A percentile compares a stretch with the other conserved stretches of the same genome.
Conservation (phyloP, 1,139 yeast genomes). For the Pichia sp. region DNA sequence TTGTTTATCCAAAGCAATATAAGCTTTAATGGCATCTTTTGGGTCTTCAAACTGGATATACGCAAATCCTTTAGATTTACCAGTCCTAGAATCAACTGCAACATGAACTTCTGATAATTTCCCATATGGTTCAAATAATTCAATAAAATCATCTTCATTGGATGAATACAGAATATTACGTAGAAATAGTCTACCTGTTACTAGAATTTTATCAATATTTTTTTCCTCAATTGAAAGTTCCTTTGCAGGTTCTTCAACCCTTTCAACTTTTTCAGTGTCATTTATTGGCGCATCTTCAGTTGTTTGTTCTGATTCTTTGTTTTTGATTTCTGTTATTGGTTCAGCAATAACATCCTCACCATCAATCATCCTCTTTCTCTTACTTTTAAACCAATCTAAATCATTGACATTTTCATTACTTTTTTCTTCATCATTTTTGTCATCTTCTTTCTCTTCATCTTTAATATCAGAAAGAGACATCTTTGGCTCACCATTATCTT, state of each 20-base stretch:
- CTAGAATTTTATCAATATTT: constrained; percentile 44
- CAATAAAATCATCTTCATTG: constrained; percentile 68
- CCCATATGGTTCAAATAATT: constrained; percentile 53
- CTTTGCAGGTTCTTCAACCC: constrained; percentile 19
- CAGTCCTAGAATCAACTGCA: constrained; percentile 86
- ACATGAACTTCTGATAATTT: constrained; percentile 74
- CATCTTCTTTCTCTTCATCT: constrained; percentile 42
- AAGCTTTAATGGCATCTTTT: constrained; percentile 73
- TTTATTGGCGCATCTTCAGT: constrained; percentile 13
- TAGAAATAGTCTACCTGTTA: constrained; percentile 78
- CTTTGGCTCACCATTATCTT: constrained; percentile 39
- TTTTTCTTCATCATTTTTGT: constrained; percentile 18
- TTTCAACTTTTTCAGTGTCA: constrained; percentile 20
- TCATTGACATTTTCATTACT: constrained; percentile 47
- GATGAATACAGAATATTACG: constrained; percentile 81
- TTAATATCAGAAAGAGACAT: constrained; percentile 27
- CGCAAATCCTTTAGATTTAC: constrained; percentile 89
- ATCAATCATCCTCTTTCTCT: constrained; percentile 61
- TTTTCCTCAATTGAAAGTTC: constrained; percentile 39
- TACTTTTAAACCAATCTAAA: constrained; percentile 79
- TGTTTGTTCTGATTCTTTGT: constrained; percentile 7
- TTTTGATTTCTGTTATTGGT: neutral
- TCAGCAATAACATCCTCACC: constrained; percentile 23
- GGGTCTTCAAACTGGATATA: constrained; percentile 65
- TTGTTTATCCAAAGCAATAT: constrained; percentile 67